Base-by-base conservation (phyloP, 148 eudicot genomes). In the Pouteria glomerata region DNA sequence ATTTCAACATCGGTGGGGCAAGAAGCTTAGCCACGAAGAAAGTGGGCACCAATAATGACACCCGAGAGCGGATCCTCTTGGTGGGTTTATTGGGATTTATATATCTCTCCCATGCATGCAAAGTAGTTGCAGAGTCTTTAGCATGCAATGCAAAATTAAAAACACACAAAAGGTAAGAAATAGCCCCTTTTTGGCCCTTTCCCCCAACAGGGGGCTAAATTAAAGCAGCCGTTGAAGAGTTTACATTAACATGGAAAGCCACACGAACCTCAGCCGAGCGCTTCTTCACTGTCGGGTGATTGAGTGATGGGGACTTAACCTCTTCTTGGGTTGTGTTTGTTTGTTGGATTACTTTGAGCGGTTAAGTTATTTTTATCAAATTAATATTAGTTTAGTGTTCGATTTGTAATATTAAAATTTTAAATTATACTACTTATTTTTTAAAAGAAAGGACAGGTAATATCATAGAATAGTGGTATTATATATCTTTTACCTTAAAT, bases 1-100 rank as follows among this genome's bases (percentile, higher is more conserved):
- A 67, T 26, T 26, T 42, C 51, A 57, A 41, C 52, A 57, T 42
- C 52, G 12, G 23, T 37, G n/a, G 7, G 6, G 26, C 51, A 56
- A 48, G 26, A 61, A 69, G 21, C 74, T 69, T 69, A 41, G 26
- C 8, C 0, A 30, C 41, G 68, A 76, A 69, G 74, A 62, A 69
- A 76, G 58, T 50, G 24, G 31, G 10, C 33, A 31, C 37, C 61
- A 68, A 68, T 59, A 10, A 47, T 67, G 66, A 18, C 37, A 24
- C 18, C n/a, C 15, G 8, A 48, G 57, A 24, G 47, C 15, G n/a
- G 30, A 51, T 34, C 52, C 27, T 52, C 47, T 55, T 68, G 19
- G 50, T 41, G 51, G 31, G 16, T 33, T n/a, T n/a, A n/a, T n/a
- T n/a, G n/a, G n/a, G 14, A 67, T 30, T 73, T 53, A 53, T 57